Conservation (phyloP, 306 rosid genomes). For the Herpetospermum pedunculosum region DNA sequence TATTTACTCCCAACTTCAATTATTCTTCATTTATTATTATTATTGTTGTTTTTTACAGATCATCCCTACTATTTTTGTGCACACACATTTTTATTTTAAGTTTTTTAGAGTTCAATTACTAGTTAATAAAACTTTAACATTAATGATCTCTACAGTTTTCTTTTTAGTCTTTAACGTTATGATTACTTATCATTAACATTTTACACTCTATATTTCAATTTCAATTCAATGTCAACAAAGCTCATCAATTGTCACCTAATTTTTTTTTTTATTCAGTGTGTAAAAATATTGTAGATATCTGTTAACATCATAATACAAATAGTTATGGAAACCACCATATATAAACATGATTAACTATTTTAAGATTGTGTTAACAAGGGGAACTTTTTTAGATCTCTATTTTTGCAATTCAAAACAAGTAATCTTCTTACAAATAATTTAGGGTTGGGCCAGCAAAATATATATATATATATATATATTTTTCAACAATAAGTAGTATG, state of each 20-base stretch:
- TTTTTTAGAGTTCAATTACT: not conserved
- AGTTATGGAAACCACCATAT: not conserved
- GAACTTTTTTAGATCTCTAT: too few species aligned
- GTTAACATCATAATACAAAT: not conserved
- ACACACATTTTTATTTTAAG: not conserved
- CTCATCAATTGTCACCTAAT: not conserved
- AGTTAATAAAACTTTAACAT: not conserved
- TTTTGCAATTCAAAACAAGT: not conserved
- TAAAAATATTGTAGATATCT: not conserved
- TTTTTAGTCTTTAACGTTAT: not conserved
- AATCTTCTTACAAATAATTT: not conserved
- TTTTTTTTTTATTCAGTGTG: not conserved
- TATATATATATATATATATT: too few species aligned
- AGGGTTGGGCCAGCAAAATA: too few species aligned
- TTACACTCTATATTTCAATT: not conserved
- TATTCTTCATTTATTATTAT: not conserved
- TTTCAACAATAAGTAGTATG: too few species aligned
- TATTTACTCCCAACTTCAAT: conserved; percentile 3
- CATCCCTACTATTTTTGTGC: not conserved
- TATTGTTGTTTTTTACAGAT: not conserved
- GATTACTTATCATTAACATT: not conserved
- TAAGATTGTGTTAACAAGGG: not conserved
- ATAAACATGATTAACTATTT: not conserved
- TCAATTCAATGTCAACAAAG: not conserved
- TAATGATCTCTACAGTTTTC: not conserved